Evolutionary conservation across 164 flowering plant species (phyloP).

Genomic region (Cinnamomum chago): DNA sequence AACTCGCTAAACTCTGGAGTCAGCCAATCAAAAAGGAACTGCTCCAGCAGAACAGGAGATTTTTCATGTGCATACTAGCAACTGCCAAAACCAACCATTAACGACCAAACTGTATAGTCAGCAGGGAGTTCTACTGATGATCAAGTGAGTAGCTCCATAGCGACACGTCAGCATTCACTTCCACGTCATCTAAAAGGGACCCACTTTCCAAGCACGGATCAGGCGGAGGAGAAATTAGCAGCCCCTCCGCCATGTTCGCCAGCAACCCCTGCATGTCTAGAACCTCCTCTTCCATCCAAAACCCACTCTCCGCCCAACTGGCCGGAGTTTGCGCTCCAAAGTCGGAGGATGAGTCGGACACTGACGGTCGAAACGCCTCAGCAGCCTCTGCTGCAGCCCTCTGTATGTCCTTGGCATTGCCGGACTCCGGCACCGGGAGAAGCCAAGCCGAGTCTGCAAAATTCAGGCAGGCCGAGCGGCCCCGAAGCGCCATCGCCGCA

Average conservation of each 20-base stretch:
- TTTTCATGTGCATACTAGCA: too few relatives aligned
- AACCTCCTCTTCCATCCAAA: conserved; percentile 21
- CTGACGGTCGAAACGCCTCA: conserved; percentile 39
- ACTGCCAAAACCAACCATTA: too few relatives aligned
- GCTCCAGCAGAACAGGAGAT: too few relatives aligned
- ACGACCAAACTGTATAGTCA: too few relatives aligned
- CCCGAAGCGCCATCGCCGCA: conserved; percentile 60
- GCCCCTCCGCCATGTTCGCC: conserved; percentile 45
- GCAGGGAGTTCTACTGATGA: not conserved
- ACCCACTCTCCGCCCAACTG: not conserved
- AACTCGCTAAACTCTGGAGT: too few relatives aligned
- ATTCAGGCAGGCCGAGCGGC: conserved; percentile 57
- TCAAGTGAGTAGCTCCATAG: conserved; percentile 49
- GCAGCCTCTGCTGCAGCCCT: conserved; percentile 73
- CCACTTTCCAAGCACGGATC: not conserved
- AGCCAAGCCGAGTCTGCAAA: conserved; percentile 76
- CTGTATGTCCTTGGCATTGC: conserved; percentile 56
- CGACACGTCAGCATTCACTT: conserved; percentile 31
- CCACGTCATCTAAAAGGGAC: conserved; percentile 25
- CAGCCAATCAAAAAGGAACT: too few relatives aligned
- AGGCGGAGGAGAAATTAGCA: conserved; percentile 46
- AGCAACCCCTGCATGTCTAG: conserved; percentile 27
- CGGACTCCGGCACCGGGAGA: conserved; percentile 45
- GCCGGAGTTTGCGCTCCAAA: not conserved
- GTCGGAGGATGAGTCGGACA: not conserved